These are phyloP conservation scores for Suhomyces kilbournensis DNA, from an alignment of 805 yeast species.

Conservation along the genomic window DNA sequence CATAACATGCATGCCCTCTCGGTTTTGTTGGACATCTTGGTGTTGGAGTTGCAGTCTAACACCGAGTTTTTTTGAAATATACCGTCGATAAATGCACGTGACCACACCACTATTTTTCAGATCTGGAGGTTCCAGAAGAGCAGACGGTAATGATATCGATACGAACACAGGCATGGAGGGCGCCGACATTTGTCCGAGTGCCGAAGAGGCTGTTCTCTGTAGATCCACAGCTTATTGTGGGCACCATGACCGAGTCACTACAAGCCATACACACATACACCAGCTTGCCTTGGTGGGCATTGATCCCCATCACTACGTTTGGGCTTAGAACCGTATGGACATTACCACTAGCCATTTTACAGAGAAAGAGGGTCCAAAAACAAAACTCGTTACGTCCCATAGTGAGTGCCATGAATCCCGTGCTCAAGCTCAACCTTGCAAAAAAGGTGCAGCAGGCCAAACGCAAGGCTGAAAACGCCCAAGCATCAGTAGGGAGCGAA, in stretches of 20 bases:
- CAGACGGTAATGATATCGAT: not conserved
- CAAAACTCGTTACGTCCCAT: slow-evolving; percentile 74
- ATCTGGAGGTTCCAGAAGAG: not conserved
- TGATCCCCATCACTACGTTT: slow-evolving; percentile 73
- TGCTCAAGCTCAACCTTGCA: slow-evolving; percentile 57
- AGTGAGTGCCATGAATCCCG: slow-evolving; percentile 71
- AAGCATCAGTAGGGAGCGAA: slow-evolving; percentile 16
- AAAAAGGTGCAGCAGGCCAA: slow-evolving; percentile 42
- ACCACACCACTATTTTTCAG: not conserved
- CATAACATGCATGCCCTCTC: slow-evolving; percentile 98
- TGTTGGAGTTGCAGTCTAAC: not conserved
- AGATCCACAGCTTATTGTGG: slow-evolving; percentile 32
- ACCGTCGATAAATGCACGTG: not conserved
- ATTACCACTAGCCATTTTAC: slow-evolving; percentile 72
- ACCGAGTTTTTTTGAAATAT: not conserved
- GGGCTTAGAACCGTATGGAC: slow-evolving; percentile 65
- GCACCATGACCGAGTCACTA: slow-evolving; percentile 35
- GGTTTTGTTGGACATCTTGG: slow-evolving; percentile 50
- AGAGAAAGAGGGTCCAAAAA: slow-evolving; percentile 63
- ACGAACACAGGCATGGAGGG: not conserved
- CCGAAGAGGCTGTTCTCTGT: slow-evolving; percentile 15
- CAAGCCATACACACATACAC: slow-evolving; percentile 50
- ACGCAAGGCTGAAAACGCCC: slow-evolving; percentile 14
- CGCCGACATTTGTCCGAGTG: not conserved
- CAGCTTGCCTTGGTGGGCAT: slow-evolving; percentile 78